Evolutionary conservation across 805 yeast species (phyloP), one percentile per base, ranked within the genome.

Genomic region (Yarrowia osloensis): DNA sequence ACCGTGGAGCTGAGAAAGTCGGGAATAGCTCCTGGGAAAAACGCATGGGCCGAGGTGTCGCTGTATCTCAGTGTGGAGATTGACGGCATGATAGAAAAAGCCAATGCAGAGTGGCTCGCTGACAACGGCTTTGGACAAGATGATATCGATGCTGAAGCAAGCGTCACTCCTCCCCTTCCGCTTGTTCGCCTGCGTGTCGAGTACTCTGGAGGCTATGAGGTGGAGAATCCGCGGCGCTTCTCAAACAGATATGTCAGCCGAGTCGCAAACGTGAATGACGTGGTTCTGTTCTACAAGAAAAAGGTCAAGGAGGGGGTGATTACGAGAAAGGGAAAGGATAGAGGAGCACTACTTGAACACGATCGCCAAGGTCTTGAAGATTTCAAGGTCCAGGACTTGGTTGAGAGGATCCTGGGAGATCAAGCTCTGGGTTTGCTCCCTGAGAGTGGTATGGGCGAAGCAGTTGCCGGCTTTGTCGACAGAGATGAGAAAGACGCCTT

Each of bases 151-250:
- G 29, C 40, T 1, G 70, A 71, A 0, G 17, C 22, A 2, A 15
- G 5, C 2, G 82, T 78, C 1, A 69, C 79, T 21, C 73, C 81
- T 17, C 95, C 96, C 0, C 77, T 92, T 24, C 99, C 99, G 0
- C 78, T 95, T 59, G 80, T 95, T 4, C 79, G 99, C 54, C 76
- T 95, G 21, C 80, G 92, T 37, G 97, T 93, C 0, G 98, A 95
- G 71, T 94, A 94, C 72, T 81, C 90, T 26, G 97, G 96, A 1
- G 97, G 93, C 5, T 94, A 85, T 73, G 97, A 92, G 71, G 91
- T 95, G n/a, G 98, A 93, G 73, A 94, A 93, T 73, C 90, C 97
- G 0, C 81, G 96, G 63, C 79, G 97, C 70, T 91, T 95, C 70
- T 91, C 97, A 17, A 91, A 93, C 73, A 80, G 91, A 72, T 95